Evolutionary conservation across 352 stramenopile species (phyloP).

Genomic region (Phytophthora pseudosyringae): DNA sequence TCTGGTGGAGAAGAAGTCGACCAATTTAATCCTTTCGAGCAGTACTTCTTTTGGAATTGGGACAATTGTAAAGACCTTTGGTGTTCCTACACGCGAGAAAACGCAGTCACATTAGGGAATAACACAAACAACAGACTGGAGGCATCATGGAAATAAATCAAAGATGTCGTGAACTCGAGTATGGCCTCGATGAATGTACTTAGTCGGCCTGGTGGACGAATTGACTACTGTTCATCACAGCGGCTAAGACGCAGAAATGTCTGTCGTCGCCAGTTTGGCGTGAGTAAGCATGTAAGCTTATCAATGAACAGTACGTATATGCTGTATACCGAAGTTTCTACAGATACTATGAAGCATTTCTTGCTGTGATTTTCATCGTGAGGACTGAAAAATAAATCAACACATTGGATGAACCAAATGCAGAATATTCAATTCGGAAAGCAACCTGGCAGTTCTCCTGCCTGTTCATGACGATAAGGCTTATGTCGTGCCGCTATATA

Average conservation of each 20-base stretch:
- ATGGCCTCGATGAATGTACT: neutral
- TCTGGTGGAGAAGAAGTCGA: no score
- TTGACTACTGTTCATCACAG: neutral
- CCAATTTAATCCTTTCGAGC: no score
- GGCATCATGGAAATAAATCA: constrained; percentile 29
- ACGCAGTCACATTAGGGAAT: neutral
- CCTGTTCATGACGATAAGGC: neutral
- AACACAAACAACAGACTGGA: constrained; percentile 19
- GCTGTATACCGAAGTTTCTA: neutral
- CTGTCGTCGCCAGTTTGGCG: neutral
- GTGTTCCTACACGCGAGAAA: no score
- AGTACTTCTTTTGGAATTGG: no score
- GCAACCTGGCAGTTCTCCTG: neutral
- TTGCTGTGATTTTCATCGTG: neutral
- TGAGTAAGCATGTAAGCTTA: neutral
- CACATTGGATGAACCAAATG: neutral
- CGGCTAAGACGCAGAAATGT: neutral
- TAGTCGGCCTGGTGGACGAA: neutral
- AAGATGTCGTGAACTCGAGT: constrained; percentile 7
- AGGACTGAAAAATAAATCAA: neutral
- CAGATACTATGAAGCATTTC: neutral
- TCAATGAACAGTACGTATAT: neutral
- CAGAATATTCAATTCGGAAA: neutral
- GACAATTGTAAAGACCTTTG: no score
- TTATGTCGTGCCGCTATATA: neutral